Percentiles rank a stretch among this genome's conserved stretches.
phyloP scores from a whole-genome alignment of 768 basidiomycete genomes.

The Lanmaoa rubissima region DNA sequence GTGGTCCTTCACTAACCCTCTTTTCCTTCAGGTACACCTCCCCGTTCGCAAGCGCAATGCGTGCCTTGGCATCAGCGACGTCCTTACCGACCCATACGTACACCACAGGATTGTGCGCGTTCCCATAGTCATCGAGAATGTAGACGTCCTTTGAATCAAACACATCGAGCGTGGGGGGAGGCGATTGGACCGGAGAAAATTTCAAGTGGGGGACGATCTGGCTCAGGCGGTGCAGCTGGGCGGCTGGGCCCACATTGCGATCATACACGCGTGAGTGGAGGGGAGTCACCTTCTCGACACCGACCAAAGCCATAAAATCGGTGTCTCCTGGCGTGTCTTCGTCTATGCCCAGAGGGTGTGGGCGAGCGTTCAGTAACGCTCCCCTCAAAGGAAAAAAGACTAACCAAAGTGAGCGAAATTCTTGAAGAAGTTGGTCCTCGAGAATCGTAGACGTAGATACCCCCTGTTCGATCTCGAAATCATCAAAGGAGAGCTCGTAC shows the following conservation, averaged over 20 bases:
- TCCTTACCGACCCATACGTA: conserved; percentile 59
- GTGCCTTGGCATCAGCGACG: conserved; percentile 44
- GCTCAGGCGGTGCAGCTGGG: conserved; percentile 42
- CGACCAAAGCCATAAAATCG: conserved; percentile 50
- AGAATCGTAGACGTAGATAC: conserved; percentile 61
- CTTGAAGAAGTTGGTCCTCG: conserved; percentile 38
- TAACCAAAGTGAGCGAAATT: conserved; percentile 50
- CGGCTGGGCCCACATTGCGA: conserved; percentile 7
- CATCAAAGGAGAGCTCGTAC: conserved; percentile 46
- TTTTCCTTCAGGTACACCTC: conserved; percentile 44
- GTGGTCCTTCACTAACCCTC: conserved; percentile 17
- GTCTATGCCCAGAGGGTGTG: conserved; percentile 34
- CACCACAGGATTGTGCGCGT: conserved; percentile 38
- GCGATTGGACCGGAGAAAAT: conserved; percentile 34
- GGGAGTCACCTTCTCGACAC: conserved; percentile 25
- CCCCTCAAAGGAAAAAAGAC: conserved; percentile 7
- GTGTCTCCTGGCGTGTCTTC: conserved; percentile 48
- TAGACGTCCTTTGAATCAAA: conserved; percentile 52
- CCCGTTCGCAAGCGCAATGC: conserved; percentile 58
- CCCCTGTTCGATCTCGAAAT: conserved; percentile 48
- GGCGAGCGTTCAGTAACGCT: neutral
- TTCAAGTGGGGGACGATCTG: conserved; percentile 42
- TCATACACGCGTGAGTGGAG: conserved; percentile 9
- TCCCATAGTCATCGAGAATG: conserved; percentile 45
- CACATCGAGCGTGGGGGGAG: conserved; percentile 25